These are phyloP conservation scores for Phaeosphaeriaceae sp. DNA, from an alignment of 2,329 filamentous ascomycete genomes.

Conservation along the genomic window DNA sequence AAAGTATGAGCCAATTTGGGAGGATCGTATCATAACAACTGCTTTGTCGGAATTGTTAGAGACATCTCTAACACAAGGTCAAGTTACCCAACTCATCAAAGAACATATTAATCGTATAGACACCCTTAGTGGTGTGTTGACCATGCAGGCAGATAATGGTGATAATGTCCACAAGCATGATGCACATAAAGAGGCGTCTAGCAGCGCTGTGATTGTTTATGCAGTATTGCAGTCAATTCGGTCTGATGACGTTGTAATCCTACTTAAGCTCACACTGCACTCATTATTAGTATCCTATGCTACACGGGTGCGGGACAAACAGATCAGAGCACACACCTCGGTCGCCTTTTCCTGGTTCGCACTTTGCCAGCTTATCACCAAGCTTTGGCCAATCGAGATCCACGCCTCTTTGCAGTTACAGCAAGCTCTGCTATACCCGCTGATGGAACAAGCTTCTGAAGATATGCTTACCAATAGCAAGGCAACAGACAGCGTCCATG, in stretches of 20 bases:
- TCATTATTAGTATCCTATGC: constrained; percentile 30
- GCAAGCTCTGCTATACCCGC: constrained; percentile 28
- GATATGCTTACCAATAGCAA: constrained; percentile 24
- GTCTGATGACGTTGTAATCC: constrained; percentile 31
- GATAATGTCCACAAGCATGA: constrained; percentile 28
- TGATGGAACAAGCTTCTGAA: constrained; percentile 34
- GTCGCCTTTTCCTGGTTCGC: constrained; percentile 36
- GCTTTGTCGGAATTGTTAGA: constrained; percentile 36
- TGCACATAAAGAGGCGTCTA: constrained; percentile 28
- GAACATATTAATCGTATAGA: constrained; percentile 34
- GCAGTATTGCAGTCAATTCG: constrained; percentile 34
- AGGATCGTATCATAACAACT: constrained; percentile 28
- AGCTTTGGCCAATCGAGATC: constrained; percentile 41
- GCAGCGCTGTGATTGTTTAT: constrained; percentile 38
- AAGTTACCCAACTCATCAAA: constrained; percentile 39
- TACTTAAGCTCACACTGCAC: constrained; percentile 27
- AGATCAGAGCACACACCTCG: constrained; percentile 21
- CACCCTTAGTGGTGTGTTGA: constrained; percentile 17
- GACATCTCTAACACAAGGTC: constrained; percentile 39
- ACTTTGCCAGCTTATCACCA: constrained; percentile 32
- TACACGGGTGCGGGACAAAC: constrained; percentile 27
- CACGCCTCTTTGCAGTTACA: constrained; percentile 35
- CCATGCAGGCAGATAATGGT: constrained; percentile 13
- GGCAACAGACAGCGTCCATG: constrained; percentile 5
- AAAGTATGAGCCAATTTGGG: constrained; percentile 35